Evolutionary conservation across 2,329 filamentous ascomycete species (phyloP).

Genomic region (Pseudogymnoascus sp.): DNA sequence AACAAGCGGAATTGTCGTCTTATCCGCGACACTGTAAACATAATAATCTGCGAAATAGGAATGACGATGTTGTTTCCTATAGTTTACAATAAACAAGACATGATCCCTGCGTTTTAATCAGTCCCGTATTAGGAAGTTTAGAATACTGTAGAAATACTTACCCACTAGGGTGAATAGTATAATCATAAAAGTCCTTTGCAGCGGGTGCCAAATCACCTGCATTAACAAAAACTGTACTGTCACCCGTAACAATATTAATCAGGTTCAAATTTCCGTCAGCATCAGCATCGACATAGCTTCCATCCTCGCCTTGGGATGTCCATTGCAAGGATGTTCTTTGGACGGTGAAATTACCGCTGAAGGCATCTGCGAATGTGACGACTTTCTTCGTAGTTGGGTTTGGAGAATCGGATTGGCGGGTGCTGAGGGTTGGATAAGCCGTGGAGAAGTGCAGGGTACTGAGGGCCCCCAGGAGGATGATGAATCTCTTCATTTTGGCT

Average conservation of each 20-base stretch:
- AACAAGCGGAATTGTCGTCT: slow-evolving; percentile 47
- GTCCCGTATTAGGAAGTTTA: background rate
- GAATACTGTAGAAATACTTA: background rate
- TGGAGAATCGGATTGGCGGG: background rate
- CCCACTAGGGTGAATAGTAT: slow-evolving; percentile 54
- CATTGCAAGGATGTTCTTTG: slow-evolving; percentile 33
- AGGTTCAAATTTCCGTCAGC: slow-evolving; percentile 49
- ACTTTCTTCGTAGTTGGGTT: slow-evolving; percentile 17
- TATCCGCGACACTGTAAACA: slow-evolving; percentile 53
- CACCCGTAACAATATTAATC: slow-evolving; percentile 53
- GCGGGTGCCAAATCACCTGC: slow-evolving; percentile 46
- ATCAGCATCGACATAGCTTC: slow-evolving; percentile 50
- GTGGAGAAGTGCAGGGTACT: background rate
- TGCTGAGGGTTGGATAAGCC: background rate
- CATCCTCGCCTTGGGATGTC: slow-evolving; percentile 52
- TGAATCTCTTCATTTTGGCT: background rate
- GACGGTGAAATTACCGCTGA: slow-evolving; percentile 19
- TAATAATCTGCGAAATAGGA: slow-evolving; percentile 63
- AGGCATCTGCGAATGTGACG: slow-evolving; percentile 22
- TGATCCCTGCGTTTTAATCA: slow-evolving; percentile 30
- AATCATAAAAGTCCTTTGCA: slow-evolving; percentile 42
- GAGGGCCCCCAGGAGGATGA: background rate
- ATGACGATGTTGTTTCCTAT: slow-evolving; percentile 61
- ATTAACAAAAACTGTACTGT: slow-evolving; percentile 49
- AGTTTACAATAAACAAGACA: slow-evolving; percentile 57